Conservation (phyloP, 2,329 filamentous ascomycete genomes). For the Penicillium janthinellum region DNA sequence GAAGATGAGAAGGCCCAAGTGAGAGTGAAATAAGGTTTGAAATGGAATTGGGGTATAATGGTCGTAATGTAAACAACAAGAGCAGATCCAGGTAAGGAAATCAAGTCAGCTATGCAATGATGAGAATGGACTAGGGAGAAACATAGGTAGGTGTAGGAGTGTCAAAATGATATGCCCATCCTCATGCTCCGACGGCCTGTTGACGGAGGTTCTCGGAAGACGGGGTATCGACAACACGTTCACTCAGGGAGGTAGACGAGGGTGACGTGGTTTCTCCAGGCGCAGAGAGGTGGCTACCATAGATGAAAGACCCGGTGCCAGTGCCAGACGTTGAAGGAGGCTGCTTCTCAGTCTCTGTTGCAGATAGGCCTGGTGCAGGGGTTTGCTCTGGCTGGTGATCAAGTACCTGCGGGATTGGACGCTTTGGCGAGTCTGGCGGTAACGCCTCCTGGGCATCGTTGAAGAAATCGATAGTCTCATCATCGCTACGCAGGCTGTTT, state of each 20-base stretch:
- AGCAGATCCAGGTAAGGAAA: neutral
- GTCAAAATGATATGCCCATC: neutral
- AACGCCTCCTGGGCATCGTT: constrained; percentile 27
- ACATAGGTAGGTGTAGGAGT: neutral
- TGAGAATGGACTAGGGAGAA: neutral
- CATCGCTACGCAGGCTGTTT: constrained; percentile 49
- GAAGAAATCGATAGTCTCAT: constrained; percentile 26
- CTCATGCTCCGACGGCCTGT: constrained; percentile 25
- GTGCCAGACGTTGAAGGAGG: constrained; percentile 7
- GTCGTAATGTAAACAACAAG: constrained; percentile 13
- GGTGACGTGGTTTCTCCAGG: constrained; percentile 17
- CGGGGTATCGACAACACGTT: constrained; percentile 20
- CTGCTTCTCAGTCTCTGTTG: neutral
- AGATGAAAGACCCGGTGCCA: constrained; percentile 5
- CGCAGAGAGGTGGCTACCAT: constrained; percentile 15
- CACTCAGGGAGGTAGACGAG: constrained; percentile 21
- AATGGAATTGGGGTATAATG: constrained; percentile 19
- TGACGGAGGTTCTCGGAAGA: constrained; percentile 27
- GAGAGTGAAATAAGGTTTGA: neutral
- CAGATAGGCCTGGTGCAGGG: neutral
- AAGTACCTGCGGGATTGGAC: constrained; percentile 2
- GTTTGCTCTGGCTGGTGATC: neutral
- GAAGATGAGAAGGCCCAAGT: neutral
- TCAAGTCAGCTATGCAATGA: neutral
- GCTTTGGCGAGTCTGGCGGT: constrained; percentile 11